A percentile compares a stretch with the other conserved stretches of the same genome.
Conservation (phyloP, 1,284 basidiomycete genomes). For the Exobasidium cylindrosporum region DNA sequence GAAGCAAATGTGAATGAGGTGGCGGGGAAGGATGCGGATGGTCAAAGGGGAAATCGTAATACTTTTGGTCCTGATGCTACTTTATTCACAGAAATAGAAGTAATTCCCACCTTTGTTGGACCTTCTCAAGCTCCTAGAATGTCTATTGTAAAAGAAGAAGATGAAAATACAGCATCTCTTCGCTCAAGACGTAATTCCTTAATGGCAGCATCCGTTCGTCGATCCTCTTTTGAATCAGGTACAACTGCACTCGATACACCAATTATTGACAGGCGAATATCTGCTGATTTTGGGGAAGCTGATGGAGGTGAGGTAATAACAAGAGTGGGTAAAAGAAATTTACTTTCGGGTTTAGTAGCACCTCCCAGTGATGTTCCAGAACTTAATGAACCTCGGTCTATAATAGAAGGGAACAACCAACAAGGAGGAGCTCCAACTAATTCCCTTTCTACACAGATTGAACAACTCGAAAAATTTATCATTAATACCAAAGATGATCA, state of each 20-base stretch:
- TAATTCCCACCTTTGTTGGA: no score
- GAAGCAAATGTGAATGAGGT: no score
- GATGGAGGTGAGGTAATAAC: not conserved
- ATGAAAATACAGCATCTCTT: not conserved
- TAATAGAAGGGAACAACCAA: not conserved
- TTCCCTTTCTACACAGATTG: not conserved
- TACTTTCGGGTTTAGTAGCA: constrained; percentile 20
- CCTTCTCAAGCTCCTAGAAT: no score
- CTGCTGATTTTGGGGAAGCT: not conserved
- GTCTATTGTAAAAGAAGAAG: not conserved
- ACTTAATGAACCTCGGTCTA: constrained; percentile 11
- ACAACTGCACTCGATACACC: constrained; percentile 34
- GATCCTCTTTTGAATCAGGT: constrained; percentile 30
- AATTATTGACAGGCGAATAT: not conserved
- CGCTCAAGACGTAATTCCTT: constrained; percentile 4
- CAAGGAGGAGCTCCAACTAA: not conserved
- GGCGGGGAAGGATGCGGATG: no score
- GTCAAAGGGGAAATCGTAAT: no score
- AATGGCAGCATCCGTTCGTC: no score
- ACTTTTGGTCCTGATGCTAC: no score
- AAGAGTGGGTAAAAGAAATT: not conserved
- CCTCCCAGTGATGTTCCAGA: constrained; percentile 35
- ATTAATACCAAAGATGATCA: not conserved
- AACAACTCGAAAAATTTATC: not conserved
- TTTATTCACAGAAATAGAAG: no score